Conservation (phyloP, 1,284 basidiomycete genomes). For the Microbotryum intermedium region DNA sequence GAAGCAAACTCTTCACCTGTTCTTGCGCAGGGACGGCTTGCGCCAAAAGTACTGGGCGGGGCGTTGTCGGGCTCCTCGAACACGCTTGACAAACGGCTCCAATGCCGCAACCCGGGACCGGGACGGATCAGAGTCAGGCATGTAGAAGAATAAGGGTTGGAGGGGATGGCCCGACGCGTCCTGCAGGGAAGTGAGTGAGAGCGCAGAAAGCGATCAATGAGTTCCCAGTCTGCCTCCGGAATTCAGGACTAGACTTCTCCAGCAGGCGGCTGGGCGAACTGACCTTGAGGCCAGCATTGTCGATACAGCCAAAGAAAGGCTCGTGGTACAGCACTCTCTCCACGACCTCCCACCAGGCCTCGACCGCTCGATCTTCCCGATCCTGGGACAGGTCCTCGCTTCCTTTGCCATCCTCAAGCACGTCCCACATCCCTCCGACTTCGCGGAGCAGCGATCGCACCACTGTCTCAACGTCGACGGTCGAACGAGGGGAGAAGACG, state of each 20-base stretch:
- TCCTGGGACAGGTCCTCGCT: neutral
- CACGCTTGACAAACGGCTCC: slow-evolving; percentile 30
- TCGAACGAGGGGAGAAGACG: slow-evolving; percentile 28
- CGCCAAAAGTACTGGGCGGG: slow-evolving; percentile 23
- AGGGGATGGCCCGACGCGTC: slow-evolving; percentile 24
- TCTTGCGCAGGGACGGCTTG: slow-evolving; percentile 16
- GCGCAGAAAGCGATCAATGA: no score
- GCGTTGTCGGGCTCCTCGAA: slow-evolving; percentile 19
- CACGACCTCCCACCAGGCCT: slow-evolving; percentile 20
- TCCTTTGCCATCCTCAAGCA: slow-evolving; percentile 7
- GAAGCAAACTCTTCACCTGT: slow-evolving; percentile 1
- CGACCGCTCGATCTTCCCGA: slow-evolving; percentile 14
- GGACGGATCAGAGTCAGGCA: slow-evolving; percentile 21
- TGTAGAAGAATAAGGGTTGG: slow-evolving; percentile 22
- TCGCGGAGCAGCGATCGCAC: slow-evolving; percentile 15
- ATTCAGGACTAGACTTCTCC: neutral
- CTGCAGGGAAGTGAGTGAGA: slow-evolving; percentile 1
- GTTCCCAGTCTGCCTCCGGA: no score
- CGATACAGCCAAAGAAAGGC: slow-evolving; percentile 26
- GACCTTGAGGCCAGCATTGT: slow-evolving; percentile 24
- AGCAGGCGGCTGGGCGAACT: neutral
- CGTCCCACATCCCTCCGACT: slow-evolving; percentile 18
- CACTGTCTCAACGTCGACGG: slow-evolving; percentile 24
- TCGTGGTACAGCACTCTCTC: slow-evolving; percentile 11
- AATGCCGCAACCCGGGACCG: slow-evolving; percentile 23